phyloP scores from a whole-genome alignment of 257 asterid species.

The Fraxinus anomala region DNA sequence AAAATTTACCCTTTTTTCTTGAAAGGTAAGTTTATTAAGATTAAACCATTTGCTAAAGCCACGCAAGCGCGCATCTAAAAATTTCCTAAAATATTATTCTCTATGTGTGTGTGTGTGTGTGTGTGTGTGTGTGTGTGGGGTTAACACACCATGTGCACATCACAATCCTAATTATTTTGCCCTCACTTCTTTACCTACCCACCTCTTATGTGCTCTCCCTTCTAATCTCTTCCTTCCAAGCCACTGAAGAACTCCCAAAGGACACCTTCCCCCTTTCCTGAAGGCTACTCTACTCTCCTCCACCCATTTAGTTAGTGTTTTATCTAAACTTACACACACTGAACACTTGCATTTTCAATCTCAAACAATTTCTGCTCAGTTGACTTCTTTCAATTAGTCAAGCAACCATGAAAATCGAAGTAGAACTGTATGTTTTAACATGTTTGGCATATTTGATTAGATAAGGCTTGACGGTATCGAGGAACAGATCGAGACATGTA shows the following conservation, averaged over 20 bases:
- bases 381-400: neutral
- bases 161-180: constrained; percentile 34
- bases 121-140: constrained; percentile 9
- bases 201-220: neutral
- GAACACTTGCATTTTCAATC: constrained; percentile 15
- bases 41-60: no score
- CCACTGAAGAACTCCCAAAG: constrained; percentile 5
- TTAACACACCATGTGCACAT: constrained; percentile 43
- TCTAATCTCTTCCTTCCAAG: neutral
- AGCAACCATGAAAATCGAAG: neutral
- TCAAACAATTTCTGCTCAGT: neutral
- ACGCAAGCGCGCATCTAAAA: neutral
- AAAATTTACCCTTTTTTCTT: no score
- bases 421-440: neutral
- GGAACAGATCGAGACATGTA: neutral
- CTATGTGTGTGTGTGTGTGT: neutral
- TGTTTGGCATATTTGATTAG: neutral
- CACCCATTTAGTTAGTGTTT: constrained; percentile 9
- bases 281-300: neutral
- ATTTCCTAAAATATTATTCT: no score
- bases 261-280: constrained; percentile 15
- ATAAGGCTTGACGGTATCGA: neutral
- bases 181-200: constrained; percentile 8
- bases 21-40: no score
- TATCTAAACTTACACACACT: neutral